phyloP scores from a whole-genome alignment of 768 basidiomycete genomes.

The Pholiota microspora region DNA sequence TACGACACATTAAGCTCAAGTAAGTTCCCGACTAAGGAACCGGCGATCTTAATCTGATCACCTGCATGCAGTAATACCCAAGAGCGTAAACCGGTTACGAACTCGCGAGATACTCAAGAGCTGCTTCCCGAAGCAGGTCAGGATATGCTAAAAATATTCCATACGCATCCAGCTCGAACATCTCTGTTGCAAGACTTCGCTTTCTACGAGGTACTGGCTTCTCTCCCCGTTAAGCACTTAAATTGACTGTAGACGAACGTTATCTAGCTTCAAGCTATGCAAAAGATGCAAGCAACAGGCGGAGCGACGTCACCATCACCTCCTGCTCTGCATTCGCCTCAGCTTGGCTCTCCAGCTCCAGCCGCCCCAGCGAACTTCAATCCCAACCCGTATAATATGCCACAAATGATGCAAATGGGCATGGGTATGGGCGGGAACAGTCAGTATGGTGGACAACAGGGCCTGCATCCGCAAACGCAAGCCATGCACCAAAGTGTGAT shows the following conservation, averaged over 20 bases:
- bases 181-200: conserved; percentile 92
- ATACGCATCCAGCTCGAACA: conserved; percentile 89
- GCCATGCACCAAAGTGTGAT: conserved; percentile 87
- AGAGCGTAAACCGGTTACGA: conserved; percentile 97
- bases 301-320: conserved; percentile 36
- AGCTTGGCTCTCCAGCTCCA: conserved; percentile 27
- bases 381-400: conserved; percentile 54
- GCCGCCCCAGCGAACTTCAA: conserved; percentile 47
- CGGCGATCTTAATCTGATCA: too few species aligned
- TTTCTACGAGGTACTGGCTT: conserved; percentile 73
- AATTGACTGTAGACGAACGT: neutral
- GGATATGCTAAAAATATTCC: conserved; percentile 96
- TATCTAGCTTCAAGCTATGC: conserved; percentile 77
- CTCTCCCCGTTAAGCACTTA: neutral
- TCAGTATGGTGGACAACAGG: conserved; percentile 42
- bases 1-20: conserved; percentile 89
- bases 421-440: conserved; percentile 46
- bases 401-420: conserved; percentile 58
- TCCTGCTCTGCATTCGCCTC: conserved; percentile 39
- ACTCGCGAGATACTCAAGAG: conserved; percentile 97
- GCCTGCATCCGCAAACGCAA: conserved; percentile 46
- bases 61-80: conserved; percentile 89
- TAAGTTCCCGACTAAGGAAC: conserved; percentile 32
- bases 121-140: conserved; percentile 93
- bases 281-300: conserved; percentile 55